Conservation (phyloP, 2,329 filamentous ascomycete species). For the Aspergillus pseudoglaucus region DNA sequence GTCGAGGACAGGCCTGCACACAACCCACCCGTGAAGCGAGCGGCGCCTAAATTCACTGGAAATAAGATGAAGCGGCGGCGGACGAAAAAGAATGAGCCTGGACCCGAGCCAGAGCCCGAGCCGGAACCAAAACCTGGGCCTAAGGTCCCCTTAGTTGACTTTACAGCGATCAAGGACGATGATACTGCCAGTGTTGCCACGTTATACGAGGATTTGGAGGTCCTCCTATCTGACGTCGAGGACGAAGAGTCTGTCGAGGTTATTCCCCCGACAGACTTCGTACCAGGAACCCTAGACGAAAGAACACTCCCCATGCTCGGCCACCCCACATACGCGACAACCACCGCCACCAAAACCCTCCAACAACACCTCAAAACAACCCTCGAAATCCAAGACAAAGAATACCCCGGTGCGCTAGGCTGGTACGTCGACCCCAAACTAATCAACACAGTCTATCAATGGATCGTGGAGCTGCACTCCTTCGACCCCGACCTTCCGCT, state of each 20-base stretch:
- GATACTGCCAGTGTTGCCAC: conserved; percentile 44
- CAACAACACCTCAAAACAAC: conserved; percentile 59
- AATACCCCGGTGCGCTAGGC: conserved; percentile 61
- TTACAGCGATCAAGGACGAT: conserved; percentile 20
- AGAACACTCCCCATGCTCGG: conserved; percentile 58
- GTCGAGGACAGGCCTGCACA: too few relatives aligned
- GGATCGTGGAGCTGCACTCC: conserved; percentile 84
- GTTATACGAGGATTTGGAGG: conserved; percentile 40
- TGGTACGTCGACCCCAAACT: conserved; percentile 71
- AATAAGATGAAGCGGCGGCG: too few relatives aligned
- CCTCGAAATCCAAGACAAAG: conserved; percentile 56
- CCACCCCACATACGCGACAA: conserved; percentile 59
- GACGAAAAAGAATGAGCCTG: conserved; percentile 13
- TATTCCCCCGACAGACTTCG: conserved; percentile 51
- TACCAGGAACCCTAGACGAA: conserved; percentile 60
- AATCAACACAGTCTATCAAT: conserved; percentile 74
- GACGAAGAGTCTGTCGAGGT: conserved; percentile 1
- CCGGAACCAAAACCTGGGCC: too few relatives aligned
- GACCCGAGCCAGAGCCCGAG: too few relatives aligned
- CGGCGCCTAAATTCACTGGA: too few relatives aligned
- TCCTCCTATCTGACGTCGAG: conserved; percentile 34
- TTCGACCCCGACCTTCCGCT: conserved; percentile 66
- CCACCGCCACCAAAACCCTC: conserved; percentile 55
- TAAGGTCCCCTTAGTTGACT: too few relatives aligned
- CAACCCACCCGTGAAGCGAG: background rate